Percentiles rank a stretch among this genome's conserved stretches.
phyloP scores from a whole-genome alignment of 495 filamentous ascomycete species.

The Amphirosellinia nigrospora region DNA sequence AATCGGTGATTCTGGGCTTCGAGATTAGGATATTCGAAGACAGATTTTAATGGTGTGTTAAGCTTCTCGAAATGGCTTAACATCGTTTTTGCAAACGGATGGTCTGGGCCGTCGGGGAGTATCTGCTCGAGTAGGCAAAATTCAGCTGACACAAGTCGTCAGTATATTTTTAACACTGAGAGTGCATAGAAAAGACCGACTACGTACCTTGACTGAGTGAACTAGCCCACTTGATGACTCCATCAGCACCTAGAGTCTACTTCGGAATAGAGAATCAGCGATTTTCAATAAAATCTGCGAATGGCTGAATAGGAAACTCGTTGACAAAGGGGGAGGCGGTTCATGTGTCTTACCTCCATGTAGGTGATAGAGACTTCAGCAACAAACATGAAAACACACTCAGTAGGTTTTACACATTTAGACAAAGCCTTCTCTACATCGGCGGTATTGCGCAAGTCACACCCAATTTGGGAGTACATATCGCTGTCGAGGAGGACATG shows the following conservation, averaged over 20 bases:
- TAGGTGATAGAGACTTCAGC: conserved; percentile 93
- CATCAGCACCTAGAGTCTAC: conserved; percentile 67
- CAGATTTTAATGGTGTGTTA: conserved; percentile 74
- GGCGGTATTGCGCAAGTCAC: conserved; percentile 73
- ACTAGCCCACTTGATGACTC: conserved; percentile 72
- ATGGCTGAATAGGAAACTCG: background rate
- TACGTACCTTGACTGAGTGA: conserved; percentile 65
- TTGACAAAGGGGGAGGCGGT: too few species aligned
- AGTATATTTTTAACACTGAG: conserved; percentile 22
- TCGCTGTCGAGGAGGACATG: conserved; percentile 63
- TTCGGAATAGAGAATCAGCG: background rate
- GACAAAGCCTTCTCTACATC: conserved; percentile 63
- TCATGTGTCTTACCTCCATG: conserved; percentile 63
- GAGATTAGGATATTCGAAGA: conserved; percentile 71
- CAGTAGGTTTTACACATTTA: conserved; percentile 57
- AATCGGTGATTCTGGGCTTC: conserved; percentile 71
- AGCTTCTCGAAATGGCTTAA: conserved; percentile 82
- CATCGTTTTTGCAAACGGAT: conserved; percentile 91
- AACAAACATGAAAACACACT: conserved; percentile 73
- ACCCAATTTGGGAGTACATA: conserved; percentile 79
- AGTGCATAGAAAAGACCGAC: conserved; percentile 11
- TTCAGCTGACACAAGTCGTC: conserved; percentile 42
- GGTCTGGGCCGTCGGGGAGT: conserved; percentile 73
- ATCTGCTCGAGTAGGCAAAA: conserved; percentile 93
- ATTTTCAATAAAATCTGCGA: background rate